Evolutionary conservation across 257 asterid species (phyloP), one percentile per base, ranked within the genome.

Genomic region (Lycium ferocissimum): DNA sequence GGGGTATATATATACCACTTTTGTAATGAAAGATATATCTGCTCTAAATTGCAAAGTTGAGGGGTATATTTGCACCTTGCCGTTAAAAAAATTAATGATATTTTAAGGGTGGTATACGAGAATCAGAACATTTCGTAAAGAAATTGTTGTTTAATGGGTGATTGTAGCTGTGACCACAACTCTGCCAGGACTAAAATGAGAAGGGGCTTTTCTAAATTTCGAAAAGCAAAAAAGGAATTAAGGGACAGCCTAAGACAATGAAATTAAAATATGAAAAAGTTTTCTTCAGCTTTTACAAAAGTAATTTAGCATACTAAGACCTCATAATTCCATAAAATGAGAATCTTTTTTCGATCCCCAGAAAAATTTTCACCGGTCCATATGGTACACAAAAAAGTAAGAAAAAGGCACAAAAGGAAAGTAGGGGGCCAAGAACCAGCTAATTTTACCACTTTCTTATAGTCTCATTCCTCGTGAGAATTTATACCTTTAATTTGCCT

Each of bases 401-500:
- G 70, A 73, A 73, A 82, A 69, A 82, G 81, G 58, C 17, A 47
- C 7, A 2, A 40, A 47, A 20, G 35, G 17, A 20, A 13, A 81
- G 1, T 20, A 49, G 54, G 62, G 66, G 83, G 82, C 87, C 73
- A 85, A 67, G 10, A 71, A 73, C 78, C 90, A 88, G 87, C 88
- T 88, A 87, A 85, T 66, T 75, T 47, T 76, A 82, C 54, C 83
- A 84, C 22, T 63, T 18, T 81, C 33, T 26, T 53, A 14, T 40
- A 20, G 83, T 63, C 10, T 71, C 54, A 71, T 85, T 80, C 62
- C 59, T 75, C 13, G 85, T 86, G 88, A 87, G 82, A 85, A n/a
- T 47, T 66, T 51, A 8, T 6, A 17, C 80, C 69, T 83, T 85
- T 73, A 35, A 37, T 47, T 78, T 81, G 17, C 82, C 65, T 76